Base-by-base conservation (phyloP, 495 filamentous ascomycete species). In the Aspergillus taichungensis region DNA sequence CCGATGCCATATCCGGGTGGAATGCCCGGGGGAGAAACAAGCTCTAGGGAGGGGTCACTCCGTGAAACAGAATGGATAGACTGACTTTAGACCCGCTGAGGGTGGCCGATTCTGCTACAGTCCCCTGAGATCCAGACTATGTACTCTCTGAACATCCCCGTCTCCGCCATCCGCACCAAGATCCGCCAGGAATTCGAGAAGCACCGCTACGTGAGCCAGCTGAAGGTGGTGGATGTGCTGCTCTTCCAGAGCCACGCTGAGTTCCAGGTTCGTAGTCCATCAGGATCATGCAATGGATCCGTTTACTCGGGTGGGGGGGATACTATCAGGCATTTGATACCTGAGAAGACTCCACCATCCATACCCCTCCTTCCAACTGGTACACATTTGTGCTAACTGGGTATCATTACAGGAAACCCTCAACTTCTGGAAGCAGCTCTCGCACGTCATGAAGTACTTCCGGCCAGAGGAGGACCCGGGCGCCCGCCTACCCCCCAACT, bases 341-440 rank as follows among this genome's bases (percentile, higher is more conserved):
- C 18, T 24, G 18, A 24, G 18, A 24, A 24, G 1, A 24, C 18
- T 24, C 18, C 18, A 24, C 18, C 18, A 2, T 24, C 18, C 18
- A 2, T 24, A 24, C 18, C 18, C 18, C 18, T n/a, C n/a, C n/a
- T n/a, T n/a, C n/a, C n/a, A n/a, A n/a, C n/a, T n/a, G 18, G 18
- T 24, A 2, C 18, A 24, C 18, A 24, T 24, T 24, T 24, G 18
- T 24, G 1, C 18, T 24, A 24, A 24, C 18, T 24, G 1, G 18
- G 2, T 24, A 24, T 4, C 4, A 4, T 44, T 9, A 42, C 50
- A 95, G 88, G 92, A 98, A 79, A 97, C 88, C 31, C 77, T 97
- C 72, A 98, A 97, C 69, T 98, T 84, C 78, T 98, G 94, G 92
- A 95, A 95, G 70, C 94, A 97, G 71, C 76, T 91, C 42, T 84